Percentiles rank a stretch among this genome's conserved stretches.
phyloP scores from a whole-genome alignment of 2,329 filamentous ascomycete genomes.

The Myotisia sp. region DNA sequence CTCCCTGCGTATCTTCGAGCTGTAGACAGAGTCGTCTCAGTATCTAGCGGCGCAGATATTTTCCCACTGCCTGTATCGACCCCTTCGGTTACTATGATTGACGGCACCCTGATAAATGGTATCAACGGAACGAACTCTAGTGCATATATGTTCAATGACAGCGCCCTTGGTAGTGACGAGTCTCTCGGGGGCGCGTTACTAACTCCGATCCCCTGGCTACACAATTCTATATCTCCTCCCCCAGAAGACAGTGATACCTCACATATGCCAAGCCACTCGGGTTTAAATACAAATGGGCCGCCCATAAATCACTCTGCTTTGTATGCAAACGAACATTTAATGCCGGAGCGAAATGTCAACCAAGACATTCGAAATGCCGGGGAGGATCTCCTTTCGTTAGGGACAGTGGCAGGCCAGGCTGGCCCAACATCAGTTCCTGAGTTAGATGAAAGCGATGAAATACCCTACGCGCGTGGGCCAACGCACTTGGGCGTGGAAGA shows the following conservation, averaged over 20 bases:
- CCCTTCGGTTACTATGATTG: slow-evolving; percentile 36
- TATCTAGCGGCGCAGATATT: slow-evolving; percentile 64
- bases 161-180: slow-evolving; percentile 63
- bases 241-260: slow-evolving; percentile 15
- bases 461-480: slow-evolving; percentile 70
- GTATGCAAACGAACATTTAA: no score
- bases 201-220: slow-evolving; percentile 87
- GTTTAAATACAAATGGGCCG: no score
- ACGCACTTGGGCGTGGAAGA: slow-evolving; percentile 75
- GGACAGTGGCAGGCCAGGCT: no score
- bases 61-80: slow-evolving; percentile 61
- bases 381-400: no score
- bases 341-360: no score
- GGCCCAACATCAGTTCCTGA: no score
- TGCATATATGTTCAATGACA: slow-evolving; percentile 23
- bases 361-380: no score
- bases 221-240: slow-evolving; percentile 14
- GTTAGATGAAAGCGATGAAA: slow-evolving; percentile 41
- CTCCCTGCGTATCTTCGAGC: slow-evolving; percentile 79
- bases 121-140: slow-evolving; percentile 25
- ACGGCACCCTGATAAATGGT: slow-evolving; percentile 40
- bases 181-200: slow-evolving; percentile 77
- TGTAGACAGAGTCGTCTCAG: slow-evolving; percentile 76
- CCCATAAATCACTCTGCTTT: no score
- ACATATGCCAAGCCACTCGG: no score